Evolutionary conservation across 2,329 filamentous ascomycete genomes (phyloP).

Genomic region (Aaosphaeria arxii): DNA sequence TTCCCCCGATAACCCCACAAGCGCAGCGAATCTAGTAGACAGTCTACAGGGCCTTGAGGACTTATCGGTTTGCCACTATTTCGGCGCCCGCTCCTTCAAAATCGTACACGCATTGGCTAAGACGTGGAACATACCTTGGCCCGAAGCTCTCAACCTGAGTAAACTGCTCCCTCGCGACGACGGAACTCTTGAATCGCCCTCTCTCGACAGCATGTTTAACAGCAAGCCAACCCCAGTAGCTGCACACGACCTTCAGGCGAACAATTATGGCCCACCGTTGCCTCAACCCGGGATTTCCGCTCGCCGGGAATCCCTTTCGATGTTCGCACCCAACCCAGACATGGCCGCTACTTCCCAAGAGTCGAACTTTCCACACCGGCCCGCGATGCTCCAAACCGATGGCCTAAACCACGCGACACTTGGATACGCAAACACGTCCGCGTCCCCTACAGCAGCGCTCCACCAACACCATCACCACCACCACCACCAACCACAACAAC

Average conservation of each 20-base stretch:
- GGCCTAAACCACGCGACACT: not conserved
- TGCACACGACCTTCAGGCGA: constrained; percentile 1
- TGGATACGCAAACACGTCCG: too few species aligned
- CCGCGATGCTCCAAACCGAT: not conserved
- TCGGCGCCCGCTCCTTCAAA: constrained; percentile 41
- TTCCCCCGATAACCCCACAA: constrained; percentile 35
- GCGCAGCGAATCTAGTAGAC: constrained; percentile 39
- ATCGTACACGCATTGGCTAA: constrained; percentile 42
- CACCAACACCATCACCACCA: not conserved
- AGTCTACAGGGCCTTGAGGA: constrained; percentile 42
- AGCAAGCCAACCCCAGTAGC: not conserved
- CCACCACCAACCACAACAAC: not conserved
- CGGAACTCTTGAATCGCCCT: constrained; percentile 16
- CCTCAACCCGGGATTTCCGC: constrained; percentile 3
- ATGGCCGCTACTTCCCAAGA: not conserved
- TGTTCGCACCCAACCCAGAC: constrained; percentile 17
- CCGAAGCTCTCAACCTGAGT: constrained; percentile 32
- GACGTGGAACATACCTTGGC: constrained; percentile 44
- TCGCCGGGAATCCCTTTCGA: constrained; percentile 26
- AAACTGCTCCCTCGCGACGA: constrained; percentile 19
- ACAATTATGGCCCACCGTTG: constrained; percentile 1
- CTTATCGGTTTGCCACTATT: constrained; percentile 43
- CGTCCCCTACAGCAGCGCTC: not conserved
- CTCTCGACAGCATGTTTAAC: constrained; percentile 14
- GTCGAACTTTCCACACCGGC: not conserved